Base-by-base conservation (phyloP, 768 basidiomycete species). In the Leucosporidium yakuticum region DNA sequence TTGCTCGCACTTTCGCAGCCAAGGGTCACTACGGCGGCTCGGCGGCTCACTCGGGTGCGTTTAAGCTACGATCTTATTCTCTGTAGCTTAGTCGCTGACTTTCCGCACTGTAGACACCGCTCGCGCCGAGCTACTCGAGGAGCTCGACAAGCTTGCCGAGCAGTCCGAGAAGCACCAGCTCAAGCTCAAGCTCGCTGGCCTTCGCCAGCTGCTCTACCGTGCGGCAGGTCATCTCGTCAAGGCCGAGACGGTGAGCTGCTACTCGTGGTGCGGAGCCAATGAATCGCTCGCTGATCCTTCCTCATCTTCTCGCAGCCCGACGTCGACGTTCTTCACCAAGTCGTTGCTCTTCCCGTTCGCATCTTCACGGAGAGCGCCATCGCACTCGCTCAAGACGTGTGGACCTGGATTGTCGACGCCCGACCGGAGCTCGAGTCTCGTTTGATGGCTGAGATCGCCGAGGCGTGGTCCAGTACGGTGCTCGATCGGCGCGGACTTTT, bases 401-500 rank as follows among this genome's bases (percentile, higher is more conserved):
- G 96, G 96, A 91, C 89, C 4, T 97, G 94, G 94, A 83, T 96
- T 0, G 88, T 96, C 62, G 86, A 89, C 20, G 89, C 95, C 77
- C 85, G 90, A 67, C 87, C 90, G 0, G 84, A 84, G 57, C 81
- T 88, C 17, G 94, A 97, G 78, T 85, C 93, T 58, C 85, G 87
- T 3, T 78, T 97, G 25, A 88, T 97, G 83, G 81, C 85, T 7
- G 93, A 97, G 74, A 84, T 98, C 60, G 80, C 90, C 56, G 85
- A 89, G 4, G 89, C 89, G 4, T 99, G 96, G 96, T 83, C 87
- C 58, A 83, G 85, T 63, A 89, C 89, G 7, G 88, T 97, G 68
- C 85, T 84, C 69, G 82, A 84, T 48, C 83, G 86, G 66, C 87
- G 84, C 70, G 96, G 96, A 0, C 81, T 97, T 32, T 98, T 98